Evolutionary conservation across 208 protist species (phyloP).

Genomic region (Crithidia sp.): DNA sequence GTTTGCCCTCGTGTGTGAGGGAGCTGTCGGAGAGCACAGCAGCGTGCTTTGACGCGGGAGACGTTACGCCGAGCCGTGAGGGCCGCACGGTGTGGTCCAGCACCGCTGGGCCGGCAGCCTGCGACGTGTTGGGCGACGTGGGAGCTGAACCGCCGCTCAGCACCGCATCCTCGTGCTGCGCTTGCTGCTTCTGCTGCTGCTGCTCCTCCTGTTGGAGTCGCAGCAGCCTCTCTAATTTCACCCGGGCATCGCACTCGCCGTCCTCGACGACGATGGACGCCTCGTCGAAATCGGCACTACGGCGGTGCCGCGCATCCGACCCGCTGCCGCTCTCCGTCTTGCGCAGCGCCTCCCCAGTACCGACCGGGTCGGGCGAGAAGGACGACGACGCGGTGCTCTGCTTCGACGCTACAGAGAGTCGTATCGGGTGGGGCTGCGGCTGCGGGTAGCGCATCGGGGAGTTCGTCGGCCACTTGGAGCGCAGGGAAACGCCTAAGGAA

Average conservation of each 20-base stretch:
- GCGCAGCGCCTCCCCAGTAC: too few species aligned
- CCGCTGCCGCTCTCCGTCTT: not conserved
- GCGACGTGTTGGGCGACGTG: not conserved
- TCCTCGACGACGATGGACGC: constrained; percentile 16
- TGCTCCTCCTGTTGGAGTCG: not conserved
- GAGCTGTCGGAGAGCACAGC: not conserved
- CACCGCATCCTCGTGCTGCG: not conserved
- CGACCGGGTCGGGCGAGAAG: constrained; percentile 2
- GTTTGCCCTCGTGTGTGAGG: not conserved
- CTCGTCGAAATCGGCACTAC: constrained; percentile 1
- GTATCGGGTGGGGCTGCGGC: constrained; percentile 4
- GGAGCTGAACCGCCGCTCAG: not conserved
- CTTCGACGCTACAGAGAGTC: not conserved
- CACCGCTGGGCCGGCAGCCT: not conserved
- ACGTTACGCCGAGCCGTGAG: not conserved
- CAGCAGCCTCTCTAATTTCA: not conserved
- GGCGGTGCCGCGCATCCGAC: not conserved
- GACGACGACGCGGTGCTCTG: not conserved
- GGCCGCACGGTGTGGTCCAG: not conserved
- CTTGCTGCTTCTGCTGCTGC: not conserved
- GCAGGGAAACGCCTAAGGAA: not conserved
- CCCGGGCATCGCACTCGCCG: not conserved
- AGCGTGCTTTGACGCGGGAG: not conserved
- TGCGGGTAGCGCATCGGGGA: constrained; percentile 14
- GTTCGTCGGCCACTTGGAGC: not conserved